These are phyloP conservation scores for Penicillium concentricum DNA, from an alignment of 2,329 filamentous ascomycete genomes.

Conservation along the genomic window DNA sequence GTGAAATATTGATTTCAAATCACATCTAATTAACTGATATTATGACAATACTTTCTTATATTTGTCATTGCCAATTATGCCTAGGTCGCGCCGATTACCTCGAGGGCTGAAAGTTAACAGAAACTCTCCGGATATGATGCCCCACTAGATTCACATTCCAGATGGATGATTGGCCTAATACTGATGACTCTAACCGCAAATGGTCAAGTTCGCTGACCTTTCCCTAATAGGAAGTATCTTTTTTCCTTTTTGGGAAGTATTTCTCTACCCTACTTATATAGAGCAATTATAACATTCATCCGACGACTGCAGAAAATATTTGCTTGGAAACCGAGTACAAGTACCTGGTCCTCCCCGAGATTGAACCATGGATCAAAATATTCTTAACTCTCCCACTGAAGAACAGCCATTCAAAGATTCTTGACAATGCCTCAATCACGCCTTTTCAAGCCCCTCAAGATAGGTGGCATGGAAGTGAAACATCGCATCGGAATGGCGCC, in stretches of 20 bases:
- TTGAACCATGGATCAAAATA: no score
- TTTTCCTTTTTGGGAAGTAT: background rate
- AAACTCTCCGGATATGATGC: background rate
- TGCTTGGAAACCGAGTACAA: background rate
- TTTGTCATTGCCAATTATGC: background rate
- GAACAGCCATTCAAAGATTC: background rate
- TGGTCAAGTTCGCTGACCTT: background rate
- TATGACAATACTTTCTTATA: background rate
- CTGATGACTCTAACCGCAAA: background rate
- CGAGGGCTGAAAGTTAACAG: background rate
- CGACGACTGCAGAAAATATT: background rate
- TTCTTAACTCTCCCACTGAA: background rate
- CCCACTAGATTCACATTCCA: background rate
- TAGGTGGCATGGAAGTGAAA: slow-evolving; percentile 18
- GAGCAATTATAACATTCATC: background rate
- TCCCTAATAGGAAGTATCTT: background rate
- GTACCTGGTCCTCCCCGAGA: background rate
- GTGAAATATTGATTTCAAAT: background rate
- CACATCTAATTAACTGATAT: background rate
- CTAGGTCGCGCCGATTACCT: background rate
- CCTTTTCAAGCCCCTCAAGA: background rate
- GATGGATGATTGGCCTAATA: background rate
- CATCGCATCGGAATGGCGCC: slow-evolving; percentile 51
- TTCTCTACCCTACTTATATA: background rate
- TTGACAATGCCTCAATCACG: background rate